Evolutionary conservation across 768 basidiomycete genomes (phyloP), one percentile per base, ranked within the genome.

Genomic region (Tylopilus intermedius): DNA sequence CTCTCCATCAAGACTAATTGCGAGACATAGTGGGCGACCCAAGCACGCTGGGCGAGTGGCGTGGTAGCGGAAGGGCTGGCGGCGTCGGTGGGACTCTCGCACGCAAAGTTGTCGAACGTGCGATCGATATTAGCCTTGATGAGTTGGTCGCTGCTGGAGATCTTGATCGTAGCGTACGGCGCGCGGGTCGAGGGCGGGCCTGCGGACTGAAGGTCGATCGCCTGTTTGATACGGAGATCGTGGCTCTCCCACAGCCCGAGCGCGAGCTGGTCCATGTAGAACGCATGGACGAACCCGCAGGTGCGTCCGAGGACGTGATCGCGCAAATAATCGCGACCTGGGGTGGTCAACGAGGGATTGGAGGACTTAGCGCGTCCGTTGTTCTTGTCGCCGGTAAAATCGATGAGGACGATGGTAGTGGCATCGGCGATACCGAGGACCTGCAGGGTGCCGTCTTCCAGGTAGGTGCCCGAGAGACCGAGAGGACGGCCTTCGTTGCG

Each of bases 401-500:
- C 53, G 40, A 69, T 53, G 38, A 68, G 49, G 47, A 70, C 1
- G 4, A 71, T 49, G 2, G 64, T 51, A 33, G 66, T 50, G 30
- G 60, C 51, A 10, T 69, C 67, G 2, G 69, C 60, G 45, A 69
- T 38, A 18, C 64, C 66, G 44, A 69, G 59, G 47, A 65, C 29
- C 18, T 54, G 57, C 26, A 69, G 66, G 9, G 50, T 42, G 9
- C 68, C 62, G 15, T 56, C 45, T n/a, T 43, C 45, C n/a, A 61
- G 24, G 43, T 60, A 70, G 8, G 59, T 21, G 24, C 59, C 58
- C 0, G 68, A 69, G 29, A 69, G 62, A 39, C 68, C 68, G 5
- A 69, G 63, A 42, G 69, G 53, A 14, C 62, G 67, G 15, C 69
- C 68, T 9, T 71, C 69, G 54, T 69, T 69, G 53, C 67, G 60